Base-by-base conservation (phyloP, 202 grass and related monocot species). In the Elaeis oleifera region DNA sequence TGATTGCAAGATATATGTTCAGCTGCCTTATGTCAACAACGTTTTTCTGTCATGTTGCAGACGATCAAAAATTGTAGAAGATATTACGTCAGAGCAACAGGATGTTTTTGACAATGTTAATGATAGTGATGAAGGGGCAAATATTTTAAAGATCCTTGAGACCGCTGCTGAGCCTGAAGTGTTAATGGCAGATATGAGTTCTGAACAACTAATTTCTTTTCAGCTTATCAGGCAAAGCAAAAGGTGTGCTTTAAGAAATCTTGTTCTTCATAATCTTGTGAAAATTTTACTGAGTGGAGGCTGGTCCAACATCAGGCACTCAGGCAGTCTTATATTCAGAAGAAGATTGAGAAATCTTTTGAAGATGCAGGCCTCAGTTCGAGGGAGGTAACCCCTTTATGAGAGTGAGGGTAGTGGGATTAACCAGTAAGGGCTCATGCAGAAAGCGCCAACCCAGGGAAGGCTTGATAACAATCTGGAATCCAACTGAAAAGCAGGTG, bases 381-480 rank as follows among this genome's bases (percentile, higher is more conserved):
- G 49, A 91, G 92, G 68, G 88, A 97, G 70, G 76, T 97, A 49
- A 91, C 84, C 22, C 77, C 23, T 91, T 89, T 79, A 66, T 97
- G 79, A 97, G 88, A 91, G 73, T 97, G 32, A 90, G 79, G 61
- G 84, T 91, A 67, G 67, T 58, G 28, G 85, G 92, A 52, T 74
- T 97, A 83, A 54, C 54, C 16, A 59, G 72, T 54, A 91, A 81
- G 83, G 54, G 29, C 32, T 86, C 79, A 27, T 68, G 67, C 62
- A 73, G 76, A 59, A 86, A 81, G 59, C n/a, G 18, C 23, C 29
- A 29, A 53, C 62, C 62, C 32, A 91, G 76, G 69, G 87, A 89
- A 70, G 88, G 88, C 60, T 48, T 91, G 61, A 66, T 91, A 81
- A 91, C 92, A 67, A 91, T 97, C 59, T 97, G 92, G 88, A 89